Evolutionary conservation across 1,139 yeast genomes (phyloP), one percentile per base, ranked within the genome.

Genomic region (Chernovozyma aurita): DNA sequence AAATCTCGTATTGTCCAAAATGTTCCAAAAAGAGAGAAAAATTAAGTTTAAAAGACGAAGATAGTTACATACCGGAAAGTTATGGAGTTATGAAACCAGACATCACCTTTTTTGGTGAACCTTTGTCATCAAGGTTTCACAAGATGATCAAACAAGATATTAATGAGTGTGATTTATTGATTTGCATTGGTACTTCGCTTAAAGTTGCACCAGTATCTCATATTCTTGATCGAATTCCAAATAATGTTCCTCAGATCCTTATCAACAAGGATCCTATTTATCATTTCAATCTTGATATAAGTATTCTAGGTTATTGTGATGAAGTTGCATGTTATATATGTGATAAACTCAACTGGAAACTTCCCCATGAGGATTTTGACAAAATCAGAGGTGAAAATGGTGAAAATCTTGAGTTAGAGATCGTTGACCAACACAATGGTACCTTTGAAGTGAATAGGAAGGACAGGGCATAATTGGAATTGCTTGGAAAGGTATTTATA

Each of bases 121-220:
- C 81, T 12, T 67, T 92, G 38, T 97, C 97, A 0, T 62, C 69
- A n/a, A 59, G 71, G 36, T 88, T 84, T 50, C 92, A 86, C 47
- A 75, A 75, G 33, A 63, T 74, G 20, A 72, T 85, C 28, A 68
- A 71, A 28, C 61, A 69, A 32, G 92, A 83, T 50, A 65, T 82
- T 3, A 53, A 65, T 15, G 66, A 76, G 21, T 87, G 96, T 61
- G 97, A 92, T 60, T 64, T 92, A 38, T 61, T 92, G 31, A 73
- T 92, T 5, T 84, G 95, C 57, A 80, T 90, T 14, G 98, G 98
- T 8, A 92, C 98, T 0, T 90, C 97, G 18, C 70, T 92, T 41
- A 87, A 90, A 54, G 98, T 92, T 22, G 90, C 95, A 0, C 98
- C 98, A 0, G 97, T 92, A n/a, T 83, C 92, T 32, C 90, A 87